These are phyloP conservation scores for Cladorrhinum sp. DNA, from an alignment of 2,329 filamentous ascomycete genomes.

Conservation along the genomic window DNA sequence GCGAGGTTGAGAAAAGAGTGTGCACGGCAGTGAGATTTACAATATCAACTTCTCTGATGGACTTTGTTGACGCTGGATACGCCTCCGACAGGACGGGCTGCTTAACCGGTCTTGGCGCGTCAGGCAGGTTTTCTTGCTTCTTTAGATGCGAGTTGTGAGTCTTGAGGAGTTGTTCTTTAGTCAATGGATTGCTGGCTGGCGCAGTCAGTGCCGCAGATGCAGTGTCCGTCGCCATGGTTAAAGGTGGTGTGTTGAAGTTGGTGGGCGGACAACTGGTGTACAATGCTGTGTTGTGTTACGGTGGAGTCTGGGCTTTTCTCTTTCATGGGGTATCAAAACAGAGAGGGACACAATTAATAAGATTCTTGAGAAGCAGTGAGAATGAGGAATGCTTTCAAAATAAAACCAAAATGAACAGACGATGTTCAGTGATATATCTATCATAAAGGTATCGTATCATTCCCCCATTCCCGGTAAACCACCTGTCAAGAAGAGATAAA, in stretches of 20 bases:
- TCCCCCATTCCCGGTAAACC: background rate
- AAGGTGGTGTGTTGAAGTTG: background rate
- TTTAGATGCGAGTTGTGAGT: constrained; percentile 27
- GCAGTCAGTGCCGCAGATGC: constrained; percentile 6
- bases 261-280: constrained; percentile 13
- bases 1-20: background rate
- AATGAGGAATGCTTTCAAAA: too few relatives aligned
- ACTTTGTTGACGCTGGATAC: constrained; percentile 30
- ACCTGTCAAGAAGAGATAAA: constrained; percentile 18
- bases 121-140: constrained; percentile 26
- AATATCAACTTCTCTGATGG: constrained; percentile 30
- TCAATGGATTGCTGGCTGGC: constrained; percentile 20
- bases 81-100: constrained; percentile 29
- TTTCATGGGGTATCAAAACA: background rate
- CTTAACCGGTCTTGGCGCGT: constrained; percentile 31
- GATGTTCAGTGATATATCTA: background rate
- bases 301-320: background rate
- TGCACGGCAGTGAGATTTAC: constrained; percentile 13
- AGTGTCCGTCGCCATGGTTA: constrained; percentile 6
- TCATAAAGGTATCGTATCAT: too few relatives aligned
- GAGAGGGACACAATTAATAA: background rate
- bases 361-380: background rate
- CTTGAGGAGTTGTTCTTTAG: constrained; percentile 27
- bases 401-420: background rate
- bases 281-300: background rate